Base-by-base conservation (phyloP, 768 basidiomycete species). In the Tephrocybe sp. region DNA sequence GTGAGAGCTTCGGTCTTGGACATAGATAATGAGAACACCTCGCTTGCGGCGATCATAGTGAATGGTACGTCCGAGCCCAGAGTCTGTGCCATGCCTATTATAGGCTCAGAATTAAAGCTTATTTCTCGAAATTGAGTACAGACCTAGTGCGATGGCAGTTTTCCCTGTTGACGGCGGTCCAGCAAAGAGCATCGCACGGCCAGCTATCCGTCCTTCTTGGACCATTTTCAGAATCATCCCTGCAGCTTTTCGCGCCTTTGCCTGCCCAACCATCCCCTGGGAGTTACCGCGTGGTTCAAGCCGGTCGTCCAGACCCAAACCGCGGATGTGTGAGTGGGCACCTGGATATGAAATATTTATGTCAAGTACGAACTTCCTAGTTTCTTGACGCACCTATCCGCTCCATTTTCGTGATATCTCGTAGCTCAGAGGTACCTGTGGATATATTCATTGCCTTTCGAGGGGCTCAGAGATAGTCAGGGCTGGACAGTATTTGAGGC, bases 221-320 rank as follows among this genome's bases (percentile, higher is more conserved):
- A 98, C 94, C 95, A 99, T 96, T 71, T 89, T 95, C 60, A 98
- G 79, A 53, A 98, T 93, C 79, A 98, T 89, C 2, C 97, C 97
- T 0, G 96, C 97, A 0, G 97, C 96, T 68, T 97, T 97, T 36
- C 97, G 84, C 18, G 97, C 97, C 64, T 94, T 93, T 2, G 77
- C 89, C 64, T 99, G 97, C 0, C 97, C 97, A 21, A 99, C 96
- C 86, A 99, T 97, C 3, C 97, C 97, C 64, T 98, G 92, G 0
- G 89, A 82, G 65, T 86, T 91, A 27, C 77, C 80, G 16, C 94
- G 83, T 12, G 96, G 94, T 68, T 98, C 94, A 51, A 98, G 79
- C 56, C 87, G 74, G 55, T 92, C 90, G 58, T 98, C 95, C 37
- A 98, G 82, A 0, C 97, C 97, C 26, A 98, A 78, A 2, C 97